phyloP scores from a whole-genome alignment of 2,329 filamentous ascomycete species.

The Ceratocystis eucalypticola region DNA sequence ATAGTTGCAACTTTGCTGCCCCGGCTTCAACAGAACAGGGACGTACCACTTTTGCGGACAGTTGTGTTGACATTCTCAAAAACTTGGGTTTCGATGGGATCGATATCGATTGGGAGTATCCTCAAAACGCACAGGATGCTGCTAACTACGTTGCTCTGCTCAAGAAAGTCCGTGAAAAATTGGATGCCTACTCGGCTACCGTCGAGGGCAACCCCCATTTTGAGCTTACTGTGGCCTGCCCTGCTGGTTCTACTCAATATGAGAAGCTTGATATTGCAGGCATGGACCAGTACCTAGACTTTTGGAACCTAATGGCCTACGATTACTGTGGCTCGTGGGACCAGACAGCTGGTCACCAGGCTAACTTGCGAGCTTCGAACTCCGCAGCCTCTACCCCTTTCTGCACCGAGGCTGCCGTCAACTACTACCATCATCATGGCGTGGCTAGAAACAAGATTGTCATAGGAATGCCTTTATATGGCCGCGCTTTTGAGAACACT shows the following conservation, averaged over 20 bases:
- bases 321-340: constrained; percentile 83
- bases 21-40: constrained; percentile 60
- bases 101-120: constrained; percentile 59
- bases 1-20: constrained; percentile 66
- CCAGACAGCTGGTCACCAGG: constrained; percentile 54
- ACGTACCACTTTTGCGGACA: constrained; percentile 56
- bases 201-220: constrained; percentile 37
- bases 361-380: constrained; percentile 56
- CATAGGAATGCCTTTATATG: constrained; percentile 84
- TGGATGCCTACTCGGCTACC: constrained; percentile 42
- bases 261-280: constrained; percentile 45
- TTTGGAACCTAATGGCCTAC: constrained; percentile 79
- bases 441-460: constrained; percentile 63
- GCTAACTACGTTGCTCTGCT: constrained; percentile 47
- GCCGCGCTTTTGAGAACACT: constrained; percentile 69
- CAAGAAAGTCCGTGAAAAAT: constrained; percentile 39
- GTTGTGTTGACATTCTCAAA: constrained; percentile 61
- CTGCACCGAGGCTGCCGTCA: constrained; percentile 55
- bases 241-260: constrained; percentile 50
- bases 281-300: constrained; percentile 56
- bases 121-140: constrained; percentile 41
- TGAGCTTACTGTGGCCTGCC: constrained; percentile 51
- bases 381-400: constrained; percentile 61
- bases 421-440: constrained; percentile 52
- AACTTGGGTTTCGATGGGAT: constrained; percentile 66